A percentile compares a stretch with the other conserved stretches of the same genome.
Conservation (phyloP, 2,329 filamentous ascomycete species). For the Fusarium kyushuense region DNA sequence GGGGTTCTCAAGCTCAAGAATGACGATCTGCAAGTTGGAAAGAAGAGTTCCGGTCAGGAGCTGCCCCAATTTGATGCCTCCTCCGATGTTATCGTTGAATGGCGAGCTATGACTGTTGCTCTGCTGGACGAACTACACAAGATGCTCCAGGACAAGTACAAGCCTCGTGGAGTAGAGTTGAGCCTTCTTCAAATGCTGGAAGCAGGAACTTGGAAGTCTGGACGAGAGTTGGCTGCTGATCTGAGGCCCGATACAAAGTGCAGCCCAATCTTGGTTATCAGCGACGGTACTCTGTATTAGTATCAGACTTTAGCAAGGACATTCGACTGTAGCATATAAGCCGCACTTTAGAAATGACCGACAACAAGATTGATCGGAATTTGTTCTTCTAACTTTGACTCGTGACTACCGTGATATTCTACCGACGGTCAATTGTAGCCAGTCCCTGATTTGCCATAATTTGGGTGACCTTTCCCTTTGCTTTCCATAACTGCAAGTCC, state of each 20-base stretch:
- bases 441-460: neutral
- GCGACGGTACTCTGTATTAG: slow-evolving; percentile 34
- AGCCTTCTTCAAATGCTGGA: slow-evolving; percentile 65
- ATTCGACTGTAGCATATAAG: rapidly evolving
- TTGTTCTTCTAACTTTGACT: neutral
- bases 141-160: slow-evolving; percentile 48
- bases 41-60: slow-evolving; percentile 57
- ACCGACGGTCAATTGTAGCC: neutral
- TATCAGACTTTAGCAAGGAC: neutral
- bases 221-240: slow-evolving; percentile 83
- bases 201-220: slow-evolving; percentile 71
- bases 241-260: slow-evolving; percentile 83
- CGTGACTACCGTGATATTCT: neutral
- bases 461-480: slow-evolving; percentile 43
- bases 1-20: slow-evolving; percentile 65
- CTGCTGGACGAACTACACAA: slow-evolving; percentile 64
- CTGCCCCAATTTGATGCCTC: slow-evolving; percentile 65
- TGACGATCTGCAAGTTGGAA: slow-evolving; percentile 56
- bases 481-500: slow-evolving; percentile 47
- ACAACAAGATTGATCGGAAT: too few species aligned
- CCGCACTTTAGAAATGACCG: rapidly evolving
- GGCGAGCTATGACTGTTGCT: slow-evolving; percentile 69
- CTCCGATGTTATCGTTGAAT: slow-evolving; percentile 71
- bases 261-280: slow-evolving; percentile 74
- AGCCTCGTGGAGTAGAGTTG: slow-evolving; percentile 46